Base-by-base conservation (phyloP, 2,329 filamentous ascomycete species). In the Pseudocercospora fuligena region DNA sequence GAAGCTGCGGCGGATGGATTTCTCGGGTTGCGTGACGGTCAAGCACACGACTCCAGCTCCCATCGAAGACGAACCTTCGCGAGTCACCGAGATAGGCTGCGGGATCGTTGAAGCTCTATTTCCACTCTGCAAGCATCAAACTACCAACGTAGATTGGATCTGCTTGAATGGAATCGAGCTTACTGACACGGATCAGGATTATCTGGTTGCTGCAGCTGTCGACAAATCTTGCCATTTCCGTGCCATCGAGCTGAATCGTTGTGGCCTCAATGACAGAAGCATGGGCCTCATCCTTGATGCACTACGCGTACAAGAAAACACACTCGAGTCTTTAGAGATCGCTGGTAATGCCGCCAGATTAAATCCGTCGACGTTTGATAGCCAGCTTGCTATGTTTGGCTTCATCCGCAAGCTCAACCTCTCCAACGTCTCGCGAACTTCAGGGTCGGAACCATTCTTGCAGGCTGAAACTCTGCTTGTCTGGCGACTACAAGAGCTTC, bases 101-200 rank as follows among this genome's bases (percentile, higher is more conserved):
- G 89, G 88, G 47, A 88, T 92, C 58, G 87, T 90, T 19, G 89
- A 90, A 75, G 90, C 89, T 2, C 81, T 92, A 5, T 88, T 90
- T 71, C 88, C 89, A 1, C 80, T 92, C 5, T 91, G 88, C 77
- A 87, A 87, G 69, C 85, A 87, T 67, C 86, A 90, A 71, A 82
- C 88, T 25, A 92, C 90, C 0, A 90, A 88, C 72, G 87, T 92
- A 19, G 88, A 90, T 74, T 92, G 90, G 89, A 85, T 92, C 61
- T 83, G 87, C 23, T 78, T 92, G 66, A 91, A 88, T 67, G 88
- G 88, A 12, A 89, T 92, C 67, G 85, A 87, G 66, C 83, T 92
- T n/a, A 89, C 88, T 47, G 90, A 92, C 62, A 87, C 88, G 0
- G 90, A 92, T 77, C 80, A 92, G 61, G 90, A 92, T 68, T 86